These are phyloP conservation scores for Vigna angularis DNA, from an alignment of 306 rosid species.

Conservation along the genomic window DNA sequence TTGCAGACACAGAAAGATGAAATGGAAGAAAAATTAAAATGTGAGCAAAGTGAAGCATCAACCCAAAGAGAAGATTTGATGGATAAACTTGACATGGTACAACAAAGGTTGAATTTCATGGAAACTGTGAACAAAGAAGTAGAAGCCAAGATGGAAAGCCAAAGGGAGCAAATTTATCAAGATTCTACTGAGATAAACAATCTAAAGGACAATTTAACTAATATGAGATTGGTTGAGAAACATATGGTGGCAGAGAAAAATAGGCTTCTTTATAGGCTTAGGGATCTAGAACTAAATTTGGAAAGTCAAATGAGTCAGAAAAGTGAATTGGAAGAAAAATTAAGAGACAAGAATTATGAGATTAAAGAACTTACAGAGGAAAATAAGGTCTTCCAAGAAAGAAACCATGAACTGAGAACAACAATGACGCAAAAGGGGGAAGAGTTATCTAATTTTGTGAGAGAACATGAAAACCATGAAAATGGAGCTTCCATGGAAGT, in stretches of 20 bases:
- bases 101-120: conserved; percentile 48
- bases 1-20: conserved; percentile 48
- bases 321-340: conserved; percentile 51
- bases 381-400: conserved; percentile 50
- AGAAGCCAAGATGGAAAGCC: conserved; percentile 49
- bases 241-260: conserved; percentile 52
- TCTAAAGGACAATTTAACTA: conserved; percentile 51
- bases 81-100: conserved; percentile 49
- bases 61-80: conserved; percentile 41
- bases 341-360: conserved; percentile 37
- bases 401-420: conserved; percentile 50
- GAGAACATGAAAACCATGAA: conserved; percentile 25
- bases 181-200: conserved; percentile 38
- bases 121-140: conserved; percentile 48
- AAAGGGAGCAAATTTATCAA: conserved; percentile 42
- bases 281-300: conserved; percentile 54
- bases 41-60: conserved; percentile 37
- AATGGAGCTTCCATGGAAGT: conserved; percentile 51
- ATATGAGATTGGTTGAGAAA: conserved; percentile 40
- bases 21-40: conserved; percentile 48
- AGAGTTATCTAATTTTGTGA: conserved; percentile 38
- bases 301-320: conserved; percentile 46
- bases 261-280: conserved; percentile 39
- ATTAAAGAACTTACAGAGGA: conserved; percentile 42
- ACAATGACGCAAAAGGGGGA: conserved; percentile 49